Evolutionary conservation across 2,329 filamentous ascomycete genomes (phyloP).

Genomic region (Fusarium lyarnte): DNA sequence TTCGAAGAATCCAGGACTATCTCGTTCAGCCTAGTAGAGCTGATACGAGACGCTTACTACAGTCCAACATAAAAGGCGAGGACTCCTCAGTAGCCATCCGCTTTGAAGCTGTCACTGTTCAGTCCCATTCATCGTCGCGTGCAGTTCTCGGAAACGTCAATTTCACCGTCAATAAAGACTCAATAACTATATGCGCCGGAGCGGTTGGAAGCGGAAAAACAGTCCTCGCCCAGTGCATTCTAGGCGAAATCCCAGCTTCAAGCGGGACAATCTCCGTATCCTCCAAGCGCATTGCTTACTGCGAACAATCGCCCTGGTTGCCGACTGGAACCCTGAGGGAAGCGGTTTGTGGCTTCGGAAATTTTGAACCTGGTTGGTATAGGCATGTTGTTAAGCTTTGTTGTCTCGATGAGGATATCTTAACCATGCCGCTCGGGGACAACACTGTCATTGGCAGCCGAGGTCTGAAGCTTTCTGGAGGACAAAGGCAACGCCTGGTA

Average conservation of each 20-base stretch:
- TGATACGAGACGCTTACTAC: not conserved
- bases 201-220: not conserved
- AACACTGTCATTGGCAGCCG: not conserved
- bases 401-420: not conserved
- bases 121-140: accelerated
- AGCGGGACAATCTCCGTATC: not conserved
- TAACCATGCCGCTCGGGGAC: not conserved
- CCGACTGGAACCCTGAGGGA: not conserved
- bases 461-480: not conserved
- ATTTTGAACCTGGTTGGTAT: not conserved
- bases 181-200: not conserved
- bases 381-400: not conserved
- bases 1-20: not conserved
- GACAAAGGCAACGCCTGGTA: not conserved
- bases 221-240: not conserved
- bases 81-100: not conserved
- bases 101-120: not conserved
- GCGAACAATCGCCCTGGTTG: not conserved
- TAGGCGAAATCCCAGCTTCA: not conserved
- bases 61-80: accelerated
- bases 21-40: not conserved
- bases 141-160: not conserved
- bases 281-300: not conserved
- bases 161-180: not conserved
- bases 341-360: not conserved